Percentiles rank a stretch among this genome's conserved stretches.
Evolutionary conservation across 2,329 filamentous ascomycete genomes (phyloP).

Genomic region (Xylaria sp.): DNA sequence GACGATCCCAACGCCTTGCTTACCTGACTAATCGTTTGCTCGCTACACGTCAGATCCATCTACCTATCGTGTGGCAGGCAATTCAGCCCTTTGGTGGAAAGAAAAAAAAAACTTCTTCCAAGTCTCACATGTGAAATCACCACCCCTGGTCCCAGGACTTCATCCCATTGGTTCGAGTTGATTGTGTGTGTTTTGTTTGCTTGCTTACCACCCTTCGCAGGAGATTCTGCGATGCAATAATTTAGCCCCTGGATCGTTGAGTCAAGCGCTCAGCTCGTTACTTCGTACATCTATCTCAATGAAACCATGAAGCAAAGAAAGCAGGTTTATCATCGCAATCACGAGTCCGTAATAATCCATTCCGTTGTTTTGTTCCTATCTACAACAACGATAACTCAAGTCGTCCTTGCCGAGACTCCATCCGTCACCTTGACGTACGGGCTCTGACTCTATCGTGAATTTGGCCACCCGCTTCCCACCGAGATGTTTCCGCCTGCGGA

Average conservation of each 20-base stretch:
- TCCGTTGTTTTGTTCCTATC: conserved; percentile 2
- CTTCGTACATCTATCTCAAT: not conserved
- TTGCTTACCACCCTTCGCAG: no score
- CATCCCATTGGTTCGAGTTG: no score
- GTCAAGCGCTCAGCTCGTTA: not conserved
- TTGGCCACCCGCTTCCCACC: not conserved
- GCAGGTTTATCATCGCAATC: not conserved
- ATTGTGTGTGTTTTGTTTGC: no score
- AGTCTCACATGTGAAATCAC: no score
- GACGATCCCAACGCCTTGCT: no score
- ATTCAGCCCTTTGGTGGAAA: no score
- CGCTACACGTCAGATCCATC: no score
- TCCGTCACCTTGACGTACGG: not conserved
- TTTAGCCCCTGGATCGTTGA: not conserved
- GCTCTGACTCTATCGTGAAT: not conserved
- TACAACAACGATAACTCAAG: not conserved
- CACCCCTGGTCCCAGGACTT: no score
- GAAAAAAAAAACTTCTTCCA: no score
- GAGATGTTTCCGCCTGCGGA: not conserved
- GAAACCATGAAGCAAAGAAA: not conserved
- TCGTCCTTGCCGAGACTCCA: not conserved
- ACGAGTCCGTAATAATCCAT: not conserved
- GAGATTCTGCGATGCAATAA: no score
- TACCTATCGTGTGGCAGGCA: no score
- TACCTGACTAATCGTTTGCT: no score